Evolutionary conservation across 768 basidiomycete species (phyloP).

Genomic region (Boletus rubroflammeus): DNA sequence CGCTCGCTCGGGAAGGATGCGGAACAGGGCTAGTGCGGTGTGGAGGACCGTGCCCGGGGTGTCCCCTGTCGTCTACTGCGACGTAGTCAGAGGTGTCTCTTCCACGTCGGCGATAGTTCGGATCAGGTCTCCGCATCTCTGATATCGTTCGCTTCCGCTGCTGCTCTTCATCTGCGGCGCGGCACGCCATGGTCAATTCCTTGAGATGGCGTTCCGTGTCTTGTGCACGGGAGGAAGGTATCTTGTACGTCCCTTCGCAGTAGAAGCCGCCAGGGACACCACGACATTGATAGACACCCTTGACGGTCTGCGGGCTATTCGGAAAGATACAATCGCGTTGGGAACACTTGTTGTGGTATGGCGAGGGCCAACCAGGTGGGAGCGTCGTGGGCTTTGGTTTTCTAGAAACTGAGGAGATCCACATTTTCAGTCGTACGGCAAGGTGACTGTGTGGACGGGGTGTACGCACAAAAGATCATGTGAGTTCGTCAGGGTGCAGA

Average conservation of each 20-base stretch:
- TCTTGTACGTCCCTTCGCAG: slow-evolving; percentile 34
- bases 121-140: slow-evolving; percentile 26
- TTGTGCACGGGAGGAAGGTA: slow-evolving; percentile 32
- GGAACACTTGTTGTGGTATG: slow-evolving; percentile 36
- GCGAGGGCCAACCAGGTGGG: slow-evolving; percentile 35
- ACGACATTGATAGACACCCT: slow-evolving; percentile 33
- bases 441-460: neutral
- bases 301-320: slow-evolving; percentile 28
- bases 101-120: slow-evolving; percentile 13
- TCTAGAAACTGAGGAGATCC: slow-evolving; percentile 23
- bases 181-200: slow-evolving; percentile 22
- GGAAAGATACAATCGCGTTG: slow-evolving; percentile 32
- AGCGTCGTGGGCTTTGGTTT: slow-evolving; percentile 28
- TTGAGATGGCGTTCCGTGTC: slow-evolving; percentile 32
- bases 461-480: slow-evolving; percentile 30
- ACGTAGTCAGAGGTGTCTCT: slow-evolving; percentile 10
- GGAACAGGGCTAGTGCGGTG: slow-evolving; percentile 1
- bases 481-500: slow-evolving; percentile 14
- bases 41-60: neutral
- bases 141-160: slow-evolving; percentile 29
- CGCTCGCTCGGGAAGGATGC: slow-evolving; percentile 15
- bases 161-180: slow-evolving; percentile 28
- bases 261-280: slow-evolving; percentile 34
- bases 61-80: slow-evolving; percentile 4
- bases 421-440: neutral